A percentile compares a stretch with the other conserved stretches of the same genome.
Evolutionary conservation across 306 rosid species (phyloP).

Genomic region (Dryas alaskensis): DNA sequence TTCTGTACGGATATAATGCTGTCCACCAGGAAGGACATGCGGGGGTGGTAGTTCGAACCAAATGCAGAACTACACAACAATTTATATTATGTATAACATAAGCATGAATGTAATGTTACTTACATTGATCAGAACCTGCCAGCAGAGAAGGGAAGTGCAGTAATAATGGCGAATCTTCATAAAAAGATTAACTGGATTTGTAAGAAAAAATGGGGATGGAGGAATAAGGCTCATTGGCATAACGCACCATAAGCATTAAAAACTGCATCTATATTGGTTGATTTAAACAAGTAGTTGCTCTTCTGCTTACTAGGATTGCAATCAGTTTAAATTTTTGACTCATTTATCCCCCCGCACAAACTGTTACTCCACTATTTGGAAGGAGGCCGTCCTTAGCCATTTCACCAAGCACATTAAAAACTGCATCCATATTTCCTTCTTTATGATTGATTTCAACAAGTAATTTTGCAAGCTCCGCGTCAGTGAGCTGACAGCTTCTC

Average conservation of each 20-base stretch:
- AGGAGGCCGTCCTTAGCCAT: slow-evolving; percentile 89
- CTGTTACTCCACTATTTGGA: slow-evolving; percentile 44
- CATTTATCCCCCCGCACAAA: slow-evolving; percentile 19
- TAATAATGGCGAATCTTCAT: not conserved
- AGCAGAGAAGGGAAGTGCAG: slow-evolving; percentile 3
- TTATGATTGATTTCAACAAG: slow-evolving; percentile 67
- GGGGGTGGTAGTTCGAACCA: not conserved
- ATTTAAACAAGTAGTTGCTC: slow-evolving; percentile 51
- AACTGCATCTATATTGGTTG: slow-evolving; percentile 78
- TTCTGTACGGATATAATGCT: not conserved
- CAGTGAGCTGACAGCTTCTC: slow-evolving; percentile 59
- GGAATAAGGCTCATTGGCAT: not conserved
- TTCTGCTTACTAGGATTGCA: no score
- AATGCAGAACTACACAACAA: not conserved
- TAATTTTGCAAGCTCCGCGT: slow-evolving; percentile 68
- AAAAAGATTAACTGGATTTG: not conserved
- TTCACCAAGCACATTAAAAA: slow-evolving; percentile 56
- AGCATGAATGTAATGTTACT: not conserved
- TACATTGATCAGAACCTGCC: not conserved
- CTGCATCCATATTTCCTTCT: slow-evolving; percentile 88
- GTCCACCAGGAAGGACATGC: not conserved
- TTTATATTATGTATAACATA: not conserved
- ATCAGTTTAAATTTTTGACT: no score
- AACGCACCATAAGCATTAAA: slow-evolving; percentile 32
- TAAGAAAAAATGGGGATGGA: not conserved